Conservation (phyloP, 2,329 filamentous ascomycete genomes). For the Penicillium oxalicum region DNA sequence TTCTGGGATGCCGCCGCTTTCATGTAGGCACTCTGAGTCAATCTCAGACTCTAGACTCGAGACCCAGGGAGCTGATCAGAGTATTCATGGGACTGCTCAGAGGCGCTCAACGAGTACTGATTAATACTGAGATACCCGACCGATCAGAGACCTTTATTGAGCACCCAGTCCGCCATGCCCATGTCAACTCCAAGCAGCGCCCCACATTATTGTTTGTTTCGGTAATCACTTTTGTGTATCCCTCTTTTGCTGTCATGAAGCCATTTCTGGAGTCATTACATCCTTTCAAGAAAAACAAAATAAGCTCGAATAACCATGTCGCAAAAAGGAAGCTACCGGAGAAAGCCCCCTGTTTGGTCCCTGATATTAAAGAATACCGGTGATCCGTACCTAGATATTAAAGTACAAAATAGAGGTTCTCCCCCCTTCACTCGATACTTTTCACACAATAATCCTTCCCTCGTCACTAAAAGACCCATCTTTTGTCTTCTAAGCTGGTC, state of each 20-base stretch:
- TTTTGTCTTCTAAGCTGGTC: background rate
- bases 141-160: constrained; percentile 11
- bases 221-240: constrained; percentile 8
- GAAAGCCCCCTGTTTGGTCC: no score
- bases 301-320: background rate
- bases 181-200: constrained; percentile 5
- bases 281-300: background rate
- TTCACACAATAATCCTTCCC: no score
- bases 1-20: background rate
- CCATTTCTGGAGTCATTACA: constrained; percentile 2
- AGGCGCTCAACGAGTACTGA: constrained; percentile 5
- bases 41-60: background rate
- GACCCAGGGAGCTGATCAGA: background rate
- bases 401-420: no score
- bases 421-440: no score
- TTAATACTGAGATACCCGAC: constrained; percentile 3
- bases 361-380: no score
- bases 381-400: no score
- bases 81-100: constrained; percentile 1
- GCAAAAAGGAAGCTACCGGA: no score
- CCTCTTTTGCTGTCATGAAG: constrained; percentile 1
- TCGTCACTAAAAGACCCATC: no score
- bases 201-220: constrained; percentile 12
- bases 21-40: background rate
- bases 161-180: constrained; percentile 9